These are phyloP conservation scores for Pyrenophora seminiperda DNA, from an alignment of 2,329 filamentous ascomycete species.

Conservation along the genomic window DNA sequence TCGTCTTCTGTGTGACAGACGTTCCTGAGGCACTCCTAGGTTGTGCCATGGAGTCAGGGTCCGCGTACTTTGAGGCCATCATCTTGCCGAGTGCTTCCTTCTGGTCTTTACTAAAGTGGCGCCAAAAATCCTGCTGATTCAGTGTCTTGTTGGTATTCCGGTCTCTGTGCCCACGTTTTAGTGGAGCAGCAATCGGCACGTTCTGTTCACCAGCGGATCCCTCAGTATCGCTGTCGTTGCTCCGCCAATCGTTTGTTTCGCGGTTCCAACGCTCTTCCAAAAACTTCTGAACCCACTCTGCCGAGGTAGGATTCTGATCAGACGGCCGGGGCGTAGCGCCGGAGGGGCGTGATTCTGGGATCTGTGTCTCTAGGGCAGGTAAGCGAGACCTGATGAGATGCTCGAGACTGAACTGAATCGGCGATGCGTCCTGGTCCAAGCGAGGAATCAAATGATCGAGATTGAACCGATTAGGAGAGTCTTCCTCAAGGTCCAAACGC, in stretches of 20 bases:
- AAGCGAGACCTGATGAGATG: slow-evolving; percentile 48
- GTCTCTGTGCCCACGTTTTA: slow-evolving; percentile 48
- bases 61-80: slow-evolving; percentile 50
- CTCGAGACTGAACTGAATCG: slow-evolving; percentile 46
- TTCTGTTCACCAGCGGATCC: slow-evolving; percentile 26
- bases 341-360: slow-evolving; percentile 24
- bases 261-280: slow-evolving; percentile 71
- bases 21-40: slow-evolving; percentile 37
- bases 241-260: slow-evolving; percentile 81
- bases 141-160: slow-evolving; percentile 54
- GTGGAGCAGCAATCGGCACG: slow-evolving; percentile 26
- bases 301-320: slow-evolving; percentile 60
- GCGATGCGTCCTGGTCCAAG: slow-evolving; percentile 40
- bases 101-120: slow-evolving; percentile 47
- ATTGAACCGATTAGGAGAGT: slow-evolving; percentile 44
- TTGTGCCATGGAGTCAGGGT: slow-evolving; percentile 42
- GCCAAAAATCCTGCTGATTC: slow-evolving; percentile 58
- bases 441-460: slow-evolving; percentile 48
- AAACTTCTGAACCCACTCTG: slow-evolving; percentile 86
- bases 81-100: slow-evolving; percentile 48
- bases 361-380: slow-evolving; percentile 36
- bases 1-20: slow-evolving; percentile 15
- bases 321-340: slow-evolving; percentile 35
- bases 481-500: slow-evolving; percentile 38
- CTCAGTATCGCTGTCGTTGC: slow-evolving; percentile 69